Evolutionary conservation across 805 yeast species (phyloP), one percentile per base, ranked within the genome.

Genomic region (Pichia thaimueangensis): DNA sequence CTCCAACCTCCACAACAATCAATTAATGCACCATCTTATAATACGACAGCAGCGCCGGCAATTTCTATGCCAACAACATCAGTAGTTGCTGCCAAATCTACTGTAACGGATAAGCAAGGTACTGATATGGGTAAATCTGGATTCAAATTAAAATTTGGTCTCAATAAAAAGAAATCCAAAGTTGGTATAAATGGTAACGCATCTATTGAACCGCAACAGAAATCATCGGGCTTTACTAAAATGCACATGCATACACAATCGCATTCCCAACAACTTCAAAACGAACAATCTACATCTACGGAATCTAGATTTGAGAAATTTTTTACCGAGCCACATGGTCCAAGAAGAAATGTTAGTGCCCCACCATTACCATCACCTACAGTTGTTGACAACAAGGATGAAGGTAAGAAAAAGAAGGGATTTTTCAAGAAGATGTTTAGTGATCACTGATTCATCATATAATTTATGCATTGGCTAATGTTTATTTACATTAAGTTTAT

Each of bases 361-460:
- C 37, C 49, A 1, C 30, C 41, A 5, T 33, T 19, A 12, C 42
- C 49, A 4, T 53, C 59, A n/a, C 42, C 57, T 11, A 53, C 65
- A 32, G 47, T 43, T 1, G 24, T 6, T 19, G 17, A 24, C 3
- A 36, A 36, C 11, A 25, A 19, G 3, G 43, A 35, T 22, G 43
- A 30, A 3, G 42, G 45, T 19, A 55, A 54, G 33, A 60, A 62
- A 53, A 63, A 63, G 50, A 56, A 58, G 45, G 52, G 57, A 20
- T 63, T 61, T 37, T 57, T 64, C 30, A 61, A 64, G 42, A 64
- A 60, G 48, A 43, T 64, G 17, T 64, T 64, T 45, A 63, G 65
- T 8, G 42, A 32, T 51, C 43, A 30, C 29, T 27, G 17, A 55
- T 19, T 33, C 8, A 19, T n/a, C n/a, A n/a, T n/a, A n/a, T n/a